Percentiles rank a stretch among this genome's conserved stretches.
Evolutionary conservation across 331 rosid genomes (phyloP).

Genomic region (Stylosanthes scabra): DNA sequence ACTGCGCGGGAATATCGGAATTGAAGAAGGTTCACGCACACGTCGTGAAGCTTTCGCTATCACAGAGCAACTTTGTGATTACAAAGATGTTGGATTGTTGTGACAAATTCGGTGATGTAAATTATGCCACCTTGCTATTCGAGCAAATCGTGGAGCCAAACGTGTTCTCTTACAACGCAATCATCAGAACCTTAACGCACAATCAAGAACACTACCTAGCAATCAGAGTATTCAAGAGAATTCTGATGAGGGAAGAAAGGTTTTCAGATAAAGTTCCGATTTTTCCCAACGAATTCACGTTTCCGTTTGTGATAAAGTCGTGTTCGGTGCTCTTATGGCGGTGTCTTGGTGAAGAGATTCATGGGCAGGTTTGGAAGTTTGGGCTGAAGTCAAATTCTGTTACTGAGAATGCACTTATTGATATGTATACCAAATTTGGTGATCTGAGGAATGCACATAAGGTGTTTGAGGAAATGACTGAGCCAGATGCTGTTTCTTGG

Average conservation of each 20-base stretch:
- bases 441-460: constrained; percentile 51
- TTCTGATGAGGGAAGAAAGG: constrained; percentile 47
- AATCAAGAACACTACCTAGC: constrained; percentile 43
- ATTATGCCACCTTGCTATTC: constrained; percentile 59
- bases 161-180: constrained; percentile 62
- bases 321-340: constrained; percentile 55
- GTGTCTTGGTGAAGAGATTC: constrained; percentile 65
- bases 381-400: constrained; percentile 51
- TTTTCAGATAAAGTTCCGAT: constrained; percentile 23
- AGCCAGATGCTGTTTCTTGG: constrained; percentile 65
- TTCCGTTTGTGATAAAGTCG: constrained; percentile 68
- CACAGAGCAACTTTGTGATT: constrained; percentile 75
- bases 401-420: constrained; percentile 61
- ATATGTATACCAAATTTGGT: constrained; percentile 61
- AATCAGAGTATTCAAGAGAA: constrained; percentile 54
- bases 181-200: constrained; percentile 65
- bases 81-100: constrained; percentile 78
- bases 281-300: constrained; percentile 65
- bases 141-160: constrained; percentile 60
- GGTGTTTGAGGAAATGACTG: constrained; percentile 62
- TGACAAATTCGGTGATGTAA: constrained; percentile 47
- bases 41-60: constrained; percentile 54
- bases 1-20: constrained; percentile 39
- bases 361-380: constrained; percentile 61
- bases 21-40: constrained; percentile 66